Base-by-base conservation (phyloP, 148 eudicot species). In the Beta vulgaris region DNA sequence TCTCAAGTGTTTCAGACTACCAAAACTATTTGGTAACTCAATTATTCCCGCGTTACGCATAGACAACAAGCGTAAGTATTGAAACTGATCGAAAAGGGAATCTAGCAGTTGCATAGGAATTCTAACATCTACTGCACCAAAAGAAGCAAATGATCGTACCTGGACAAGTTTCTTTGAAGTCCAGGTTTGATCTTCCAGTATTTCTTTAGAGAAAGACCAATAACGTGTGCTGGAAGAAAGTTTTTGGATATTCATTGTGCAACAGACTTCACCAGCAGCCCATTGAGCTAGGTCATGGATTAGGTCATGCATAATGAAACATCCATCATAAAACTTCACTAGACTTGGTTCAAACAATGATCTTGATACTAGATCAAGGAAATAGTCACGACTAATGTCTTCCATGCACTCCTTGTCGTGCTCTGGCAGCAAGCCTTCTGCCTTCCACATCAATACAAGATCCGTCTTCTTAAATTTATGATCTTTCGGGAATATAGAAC, bases 211-310 rank as follows among this genome's bases (percentile, higher is more conserved):
- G 10, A 9, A 2, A n/a, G 12, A 64, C 7, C 36, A 21, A 37
- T 64, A 37, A n/a, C 68, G 68, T 36, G 1, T 19, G 21, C 44
- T 64, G 1, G 0, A 3, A 34, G 10, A 19, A 64, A 16, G 5
- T 16, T 62, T 5, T 16, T 12, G 2, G 35, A 32, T 62, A 32
- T 35, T 6, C 29, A 0, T 64, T 19, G 28, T 36, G n/a, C 13
- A 10, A 10, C 31, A 37, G 0, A 64, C 6, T 8, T 21, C 28
- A 64, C 25, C 29, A 19, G n/a, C 68, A 36, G 23, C 68, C 68
- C 28, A 49, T 46, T 34, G 60, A n/a, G 42, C 73, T 16, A 70
- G 35, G 14, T 70, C 73, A 70, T 70, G 73, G 29, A 70, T 28
- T 18, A 70, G 57, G 19, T 51, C 73, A 51, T 70, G 73, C 73